Evolutionary conservation across 768 basidiomycete species (phyloP).

Genomic region (Auriscalpium vulgare): DNA sequence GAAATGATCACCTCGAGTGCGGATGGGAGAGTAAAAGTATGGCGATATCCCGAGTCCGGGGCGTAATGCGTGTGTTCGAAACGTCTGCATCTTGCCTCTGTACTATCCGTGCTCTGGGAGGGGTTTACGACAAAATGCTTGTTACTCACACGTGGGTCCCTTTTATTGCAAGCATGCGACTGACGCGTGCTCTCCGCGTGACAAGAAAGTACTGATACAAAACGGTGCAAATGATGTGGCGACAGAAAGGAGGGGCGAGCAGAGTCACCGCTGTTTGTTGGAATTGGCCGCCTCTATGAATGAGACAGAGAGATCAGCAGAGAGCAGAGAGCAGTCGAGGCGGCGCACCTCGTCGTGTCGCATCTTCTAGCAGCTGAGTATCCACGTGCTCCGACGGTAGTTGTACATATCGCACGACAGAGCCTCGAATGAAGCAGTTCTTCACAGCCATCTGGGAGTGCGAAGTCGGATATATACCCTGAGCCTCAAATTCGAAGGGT

Average conservation of each 20-base stretch:
- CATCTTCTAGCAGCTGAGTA: conserved; percentile 92
- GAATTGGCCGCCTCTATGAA: conserved; percentile 6
- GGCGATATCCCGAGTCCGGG: conserved; percentile 42
- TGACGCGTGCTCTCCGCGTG: too few relatives aligned
- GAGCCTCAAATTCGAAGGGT: neutral
- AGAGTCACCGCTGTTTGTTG: conserved; percentile 6
- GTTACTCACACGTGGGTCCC: too few relatives aligned
- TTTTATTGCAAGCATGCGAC: too few relatives aligned
- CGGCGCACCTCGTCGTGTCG: conserved; percentile 80
- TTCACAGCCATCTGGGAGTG: conserved; percentile 85
- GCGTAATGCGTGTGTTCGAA: neutral
- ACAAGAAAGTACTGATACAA: too few relatives aligned
- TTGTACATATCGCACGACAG: conserved; percentile 96
- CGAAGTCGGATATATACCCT: neutral
- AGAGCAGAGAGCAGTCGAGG: neutral
- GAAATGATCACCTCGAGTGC: conserved; percentile 88
- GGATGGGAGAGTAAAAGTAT: conserved; percentile 88
- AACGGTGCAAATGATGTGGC: too few relatives aligned
- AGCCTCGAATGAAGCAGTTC: conserved; percentile 98
- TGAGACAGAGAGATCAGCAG: neutral
- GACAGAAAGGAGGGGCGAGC: neutral
- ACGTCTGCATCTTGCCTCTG: too few relatives aligned
- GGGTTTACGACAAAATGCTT: too few relatives aligned
- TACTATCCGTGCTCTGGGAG: too few relatives aligned
- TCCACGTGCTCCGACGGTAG: conserved; percentile 90